Conservation (phyloP, 2,329 filamentous ascomycete species). For the Botrytis elliptica region DNA sequence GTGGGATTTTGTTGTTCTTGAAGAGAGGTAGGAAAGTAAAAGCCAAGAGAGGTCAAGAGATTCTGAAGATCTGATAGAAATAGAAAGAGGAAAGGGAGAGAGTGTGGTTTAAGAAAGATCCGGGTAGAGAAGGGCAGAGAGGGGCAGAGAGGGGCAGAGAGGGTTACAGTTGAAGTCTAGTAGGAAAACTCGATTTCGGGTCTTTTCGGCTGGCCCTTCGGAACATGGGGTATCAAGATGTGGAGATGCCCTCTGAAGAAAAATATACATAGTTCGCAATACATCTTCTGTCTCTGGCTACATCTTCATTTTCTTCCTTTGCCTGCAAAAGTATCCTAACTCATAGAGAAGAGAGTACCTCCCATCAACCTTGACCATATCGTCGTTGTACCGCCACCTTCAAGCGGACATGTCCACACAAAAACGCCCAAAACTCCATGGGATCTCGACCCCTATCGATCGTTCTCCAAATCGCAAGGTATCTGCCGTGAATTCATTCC, state of each 20-base stretch:
- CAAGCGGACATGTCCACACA: neutral
- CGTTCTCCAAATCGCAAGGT: neutral
- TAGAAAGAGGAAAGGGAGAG: neutral
- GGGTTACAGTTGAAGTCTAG: neutral
- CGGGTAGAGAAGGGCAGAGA: neutral
- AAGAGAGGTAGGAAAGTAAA: neutral
- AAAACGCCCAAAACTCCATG: constrained; percentile 18
- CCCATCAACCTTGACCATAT: neutral
- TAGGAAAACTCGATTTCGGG: neutral
- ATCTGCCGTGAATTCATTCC: neutral
- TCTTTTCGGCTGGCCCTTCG: neutral
- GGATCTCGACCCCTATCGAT: constrained; percentile 3
- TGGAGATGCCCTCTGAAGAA: constrained; percentile 10
- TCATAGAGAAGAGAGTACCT: neutral
- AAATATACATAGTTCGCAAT: constrained; percentile 7
- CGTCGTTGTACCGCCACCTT: neutral
- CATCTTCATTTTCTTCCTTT: neutral
- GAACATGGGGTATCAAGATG: neutral
- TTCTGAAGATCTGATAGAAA: neutral
- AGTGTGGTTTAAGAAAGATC: neutral
- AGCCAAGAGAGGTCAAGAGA: neutral
- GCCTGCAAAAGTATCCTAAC: constrained; percentile 4
- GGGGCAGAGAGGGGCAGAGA: neutral
- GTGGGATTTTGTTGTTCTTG: no score
- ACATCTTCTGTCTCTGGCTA: neutral